Percentiles rank a stretch among this genome's conserved stretches.
phyloP scores from a whole-genome alignment of 169 alveolate species.

The Plasmodium knowlesi region DNA sequence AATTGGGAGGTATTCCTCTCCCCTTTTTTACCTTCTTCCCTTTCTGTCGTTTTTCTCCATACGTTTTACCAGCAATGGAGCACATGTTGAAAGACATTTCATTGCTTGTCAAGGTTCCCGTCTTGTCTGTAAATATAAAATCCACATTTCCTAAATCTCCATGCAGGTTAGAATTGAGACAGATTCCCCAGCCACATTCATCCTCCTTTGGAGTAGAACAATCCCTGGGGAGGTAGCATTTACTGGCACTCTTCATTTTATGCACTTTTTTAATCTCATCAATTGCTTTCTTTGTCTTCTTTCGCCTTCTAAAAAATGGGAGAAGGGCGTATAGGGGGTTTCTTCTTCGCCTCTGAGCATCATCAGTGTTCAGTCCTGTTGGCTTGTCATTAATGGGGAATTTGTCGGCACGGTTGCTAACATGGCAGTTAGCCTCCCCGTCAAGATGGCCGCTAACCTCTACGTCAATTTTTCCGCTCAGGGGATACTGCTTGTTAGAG shows the following conservation, averaged over 20 bases:
- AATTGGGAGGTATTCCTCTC: background rate
- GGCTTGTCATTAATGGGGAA: background rate
- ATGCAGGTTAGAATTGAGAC: slow-evolving; percentile 80
- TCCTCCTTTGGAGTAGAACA: background rate
- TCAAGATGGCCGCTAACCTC: background rate
- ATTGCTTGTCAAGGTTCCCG: slow-evolving; percentile 98
- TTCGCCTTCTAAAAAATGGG: slow-evolving; percentile 42
- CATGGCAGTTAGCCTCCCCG: background rate
- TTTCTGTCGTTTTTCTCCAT: slow-evolving; percentile 22
- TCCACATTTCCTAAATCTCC: slow-evolving; percentile 97
- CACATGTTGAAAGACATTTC: slow-evolving; percentile 93
- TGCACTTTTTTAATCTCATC: background rate
- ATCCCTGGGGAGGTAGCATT: background rate
- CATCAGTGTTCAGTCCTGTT: background rate
- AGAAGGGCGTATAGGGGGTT: slow-evolving; percentile 1
- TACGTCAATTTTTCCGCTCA: background rate
- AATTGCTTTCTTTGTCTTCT: background rate
- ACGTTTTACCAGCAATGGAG: slow-evolving; percentile 63
- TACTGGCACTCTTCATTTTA: background rate
- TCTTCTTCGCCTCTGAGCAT: background rate
- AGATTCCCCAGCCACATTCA: slow-evolving; percentile 71
- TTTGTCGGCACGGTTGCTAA: background rate
- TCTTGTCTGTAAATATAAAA: slow-evolving; percentile 97
- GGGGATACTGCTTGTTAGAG: background rate
- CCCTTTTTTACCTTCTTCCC: background rate